Conservation (phyloP, 1,284 basidiomycete species). For the Ceratobasidium sp. region DNA sequence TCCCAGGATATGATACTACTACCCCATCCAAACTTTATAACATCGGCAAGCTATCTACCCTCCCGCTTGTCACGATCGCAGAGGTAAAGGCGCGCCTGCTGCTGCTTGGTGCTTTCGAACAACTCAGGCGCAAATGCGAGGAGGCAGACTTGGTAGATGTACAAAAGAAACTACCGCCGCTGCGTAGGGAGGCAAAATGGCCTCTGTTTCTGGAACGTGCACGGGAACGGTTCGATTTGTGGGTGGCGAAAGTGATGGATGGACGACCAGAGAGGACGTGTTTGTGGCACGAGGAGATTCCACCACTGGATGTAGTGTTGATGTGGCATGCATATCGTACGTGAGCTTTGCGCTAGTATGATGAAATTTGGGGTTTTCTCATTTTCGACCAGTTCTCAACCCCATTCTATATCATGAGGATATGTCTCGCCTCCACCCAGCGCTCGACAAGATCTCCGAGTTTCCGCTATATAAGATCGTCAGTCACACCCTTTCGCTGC, state of each 20-base stretch:
- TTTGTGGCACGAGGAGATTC: slow-evolving; percentile 52
- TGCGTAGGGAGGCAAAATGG: slow-evolving; percentile 48
- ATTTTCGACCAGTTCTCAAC: slow-evolving; percentile 1
- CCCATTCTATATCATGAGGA: slow-evolving; percentile 5
- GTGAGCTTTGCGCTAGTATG: not conserved
- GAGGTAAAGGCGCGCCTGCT: slow-evolving; percentile 50
- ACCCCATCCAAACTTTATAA: slow-evolving; percentile 16
- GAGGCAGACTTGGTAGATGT: slow-evolving; percentile 39
- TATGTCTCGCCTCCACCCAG: slow-evolving; percentile 2
- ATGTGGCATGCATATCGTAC: slow-evolving; percentile 64
- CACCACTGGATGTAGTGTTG: slow-evolving; percentile 65
- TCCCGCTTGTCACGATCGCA: slow-evolving; percentile 45
- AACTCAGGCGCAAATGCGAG: slow-evolving; percentile 46
- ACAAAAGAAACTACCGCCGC: slow-evolving; percentile 12
- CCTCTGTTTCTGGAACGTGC: slow-evolving; percentile 49
- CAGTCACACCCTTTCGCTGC: not conserved
- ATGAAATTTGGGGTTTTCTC: not conserved
- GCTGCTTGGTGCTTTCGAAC: slow-evolving; percentile 50
- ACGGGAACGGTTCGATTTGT: slow-evolving; percentile 49
- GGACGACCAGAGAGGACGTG: not conserved
- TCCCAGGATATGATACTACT: slow-evolving; percentile 18
- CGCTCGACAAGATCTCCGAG: slow-evolving; percentile 8
- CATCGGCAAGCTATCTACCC: slow-evolving; percentile 9
- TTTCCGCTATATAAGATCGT: slow-evolving; percentile 17
- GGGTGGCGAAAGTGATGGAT: slow-evolving; percentile 39